Conservation (phyloP, 2,329 filamentous ascomycete species). For the Didymella sp. region DNA sequence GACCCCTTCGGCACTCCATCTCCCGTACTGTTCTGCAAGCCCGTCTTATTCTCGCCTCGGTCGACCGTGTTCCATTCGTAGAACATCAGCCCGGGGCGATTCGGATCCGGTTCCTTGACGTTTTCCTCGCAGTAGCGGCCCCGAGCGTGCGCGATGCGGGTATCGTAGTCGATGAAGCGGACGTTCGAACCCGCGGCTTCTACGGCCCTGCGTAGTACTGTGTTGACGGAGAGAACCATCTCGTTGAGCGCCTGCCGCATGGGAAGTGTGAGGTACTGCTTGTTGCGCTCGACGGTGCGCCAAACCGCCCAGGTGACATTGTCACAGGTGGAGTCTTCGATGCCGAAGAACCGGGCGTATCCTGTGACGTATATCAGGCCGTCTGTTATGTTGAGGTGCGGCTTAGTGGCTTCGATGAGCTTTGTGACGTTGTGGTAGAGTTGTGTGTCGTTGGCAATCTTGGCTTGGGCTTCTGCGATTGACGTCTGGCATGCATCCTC, state of each 20-base stretch:
- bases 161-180: slow-evolving; percentile 38
- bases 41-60: slow-evolving; percentile 29
- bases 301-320: slow-evolving; percentile 43
- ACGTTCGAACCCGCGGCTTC: slow-evolving; percentile 26
- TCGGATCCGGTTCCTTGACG: slow-evolving; percentile 36
- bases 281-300: slow-evolving; percentile 28
- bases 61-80: slow-evolving; percentile 46
- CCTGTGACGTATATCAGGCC: slow-evolving; percentile 42
- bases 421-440: slow-evolving; percentile 30
- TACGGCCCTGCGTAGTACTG: slow-evolving; percentile 26
- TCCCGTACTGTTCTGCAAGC: slow-evolving; percentile 28
- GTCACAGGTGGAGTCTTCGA: slow-evolving; percentile 34
- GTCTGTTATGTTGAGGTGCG: slow-evolving; percentile 29
- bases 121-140: slow-evolving; percentile 42
- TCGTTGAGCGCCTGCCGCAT: slow-evolving; percentile 36
- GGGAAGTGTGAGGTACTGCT: slow-evolving; percentile 37
- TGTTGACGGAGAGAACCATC: slow-evolving; percentile 36
- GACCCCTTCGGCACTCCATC: slow-evolving; percentile 33
- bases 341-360: slow-evolving; percentile 43
- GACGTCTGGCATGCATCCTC: slow-evolving; percentile 34
- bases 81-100: slow-evolving; percentile 35
- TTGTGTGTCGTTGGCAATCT: slow-evolving; percentile 26
- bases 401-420: slow-evolving; percentile 30
- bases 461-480: slow-evolving; percentile 27
- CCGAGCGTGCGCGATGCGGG: slow-evolving; percentile 15